These are phyloP conservation scores for Entoloma clypeatum DNA, from an alignment of 1,284 basidiomycete genomes.

Conservation along the genomic window DNA sequence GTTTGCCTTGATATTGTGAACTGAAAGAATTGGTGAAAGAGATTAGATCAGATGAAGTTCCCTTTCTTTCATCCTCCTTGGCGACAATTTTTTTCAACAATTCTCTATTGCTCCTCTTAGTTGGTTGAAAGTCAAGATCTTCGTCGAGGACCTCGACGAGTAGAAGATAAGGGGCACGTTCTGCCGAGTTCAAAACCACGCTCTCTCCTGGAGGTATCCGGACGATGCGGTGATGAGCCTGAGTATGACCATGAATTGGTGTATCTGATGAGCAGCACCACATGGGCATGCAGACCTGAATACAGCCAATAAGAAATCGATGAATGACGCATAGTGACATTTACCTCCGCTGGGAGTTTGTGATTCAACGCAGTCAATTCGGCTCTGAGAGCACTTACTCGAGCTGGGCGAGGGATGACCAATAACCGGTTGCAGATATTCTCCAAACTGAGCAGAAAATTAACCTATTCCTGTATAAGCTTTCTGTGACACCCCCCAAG, in stretches of 20 bases:
- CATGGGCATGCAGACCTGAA: constrained; percentile 91
- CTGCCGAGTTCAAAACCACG: constrained; percentile 97
- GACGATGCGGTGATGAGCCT: constrained; percentile 91
- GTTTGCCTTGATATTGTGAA: constrained; percentile 16
- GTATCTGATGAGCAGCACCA: constrained; percentile 84
- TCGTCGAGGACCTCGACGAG: constrained; percentile 90
- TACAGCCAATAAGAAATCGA: constrained; percentile 10
- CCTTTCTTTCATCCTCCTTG: constrained; percentile 63
- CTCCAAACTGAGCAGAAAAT: constrained; percentile 87
- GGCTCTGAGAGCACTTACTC: constrained; percentile 92
- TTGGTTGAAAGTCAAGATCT: constrained; percentile 93
- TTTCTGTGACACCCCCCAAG: constrained; percentile 13
- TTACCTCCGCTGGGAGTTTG: constrained; percentile 89
- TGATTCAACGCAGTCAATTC: constrained; percentile 97
- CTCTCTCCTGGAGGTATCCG: constrained; percentile 97
- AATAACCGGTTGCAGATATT: constrained; percentile 91
- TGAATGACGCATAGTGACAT: constrained; percentile 5
- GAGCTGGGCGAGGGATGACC: constrained; percentile 90
- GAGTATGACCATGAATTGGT: constrained; percentile 39
- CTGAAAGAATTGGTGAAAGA: constrained; percentile 36
- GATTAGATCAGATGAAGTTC: constrained; percentile 50
- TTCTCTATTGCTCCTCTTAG: constrained; percentile 81
- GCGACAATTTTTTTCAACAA: constrained; percentile 79
- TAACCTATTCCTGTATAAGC: constrained; percentile 46
- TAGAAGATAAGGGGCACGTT: constrained; percentile 91